Base-by-base conservation (phyloP, 495 filamentous ascomycete genomes). In the Podospora appendiculata region DNA sequence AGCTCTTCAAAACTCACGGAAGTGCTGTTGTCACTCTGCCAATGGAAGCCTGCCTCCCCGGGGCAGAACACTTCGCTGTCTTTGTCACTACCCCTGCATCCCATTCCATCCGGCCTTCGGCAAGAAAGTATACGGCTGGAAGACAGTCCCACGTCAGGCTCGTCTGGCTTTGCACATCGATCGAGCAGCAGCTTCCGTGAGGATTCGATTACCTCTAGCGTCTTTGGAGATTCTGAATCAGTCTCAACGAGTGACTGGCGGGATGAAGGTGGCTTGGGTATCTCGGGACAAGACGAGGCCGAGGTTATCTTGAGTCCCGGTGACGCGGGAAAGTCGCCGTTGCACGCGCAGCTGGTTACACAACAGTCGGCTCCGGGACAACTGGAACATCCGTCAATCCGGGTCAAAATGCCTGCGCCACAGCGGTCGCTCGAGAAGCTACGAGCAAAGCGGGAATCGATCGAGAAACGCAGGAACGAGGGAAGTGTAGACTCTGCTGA, bases 1-100 rank as follows among this genome's bases (percentile, higher is more conserved):
- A 97, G 91, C 8, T 76, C 86, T 51, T 84, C 84, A 6, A 96
- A 95, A 68, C 68, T 97, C 33, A 89, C 84, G 0, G 90, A 97
- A 51, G 87, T 90, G 3, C 70, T 98, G 55, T 83, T 84, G 54
- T 85, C 82, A 41, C 82, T 91, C 47, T 98, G 93, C 63, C 83
- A 90, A 61, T 98, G 93, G 93, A 97, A 93, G 60, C 80, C 90
- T 13, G 83, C 89, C 14, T 72, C 77, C 8, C 67, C 77, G 0
- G 70, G 72, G 16, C 73, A 82, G 69, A 64, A 41, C 48, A 62
- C 54, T 49, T 55, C 61, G 41, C 68, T 62, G 48, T 66, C 67
- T 5, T 48, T 75, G 47, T 56, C 68, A 4, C 63, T 70, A 38
- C 64, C 71, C 7, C 25, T 25, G 25, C 84, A 74, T 40, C 69